These are phyloP conservation scores for Penicillium canescens DNA, from an alignment of 495 filamentous ascomycete genomes.

Conservation along the genomic window DNA sequence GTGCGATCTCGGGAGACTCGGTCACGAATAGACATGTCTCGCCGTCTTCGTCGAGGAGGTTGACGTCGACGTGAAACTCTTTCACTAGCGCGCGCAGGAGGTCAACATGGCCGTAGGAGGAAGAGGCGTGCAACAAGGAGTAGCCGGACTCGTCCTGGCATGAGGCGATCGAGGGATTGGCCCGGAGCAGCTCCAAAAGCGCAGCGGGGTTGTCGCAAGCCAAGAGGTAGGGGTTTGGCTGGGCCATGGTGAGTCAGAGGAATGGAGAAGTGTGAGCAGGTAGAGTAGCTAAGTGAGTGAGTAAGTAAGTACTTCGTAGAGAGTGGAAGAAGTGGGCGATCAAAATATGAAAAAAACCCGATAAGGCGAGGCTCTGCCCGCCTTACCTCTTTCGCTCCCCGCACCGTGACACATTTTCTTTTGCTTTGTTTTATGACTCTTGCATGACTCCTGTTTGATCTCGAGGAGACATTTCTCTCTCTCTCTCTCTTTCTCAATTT, in stretches of 20 bases:
- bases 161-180: conserved; percentile 65
- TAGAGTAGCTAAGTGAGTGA: neutral
- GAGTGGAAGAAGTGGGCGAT: neutral
- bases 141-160: conserved; percentile 82
- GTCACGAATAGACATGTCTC: conserved; percentile 89
- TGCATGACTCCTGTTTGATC: neutral
- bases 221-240: conserved; percentile 73
- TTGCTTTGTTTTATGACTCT: conserved; percentile 8
- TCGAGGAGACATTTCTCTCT: neutral
- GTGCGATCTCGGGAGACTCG: conserved; percentile 75
- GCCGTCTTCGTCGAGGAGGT: conserved; percentile 82
- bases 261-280: conserved; percentile 3
- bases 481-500: neutral
- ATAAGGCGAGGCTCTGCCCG: conserved; percentile 17
- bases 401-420: conserved; percentile 16
- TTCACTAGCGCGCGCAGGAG: conserved; percentile 77
- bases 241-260: conserved; percentile 41
- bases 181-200: conserved; percentile 65
- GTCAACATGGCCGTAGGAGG: conserved; percentile 83
- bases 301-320: neutral
- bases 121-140: conserved; percentile 87
- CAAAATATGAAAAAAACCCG: conserved; percentile 7
- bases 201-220: conserved; percentile 71
- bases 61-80: conserved; percentile 73
- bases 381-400: conserved; percentile 28